Conservation (phyloP, 2,329 filamentous ascomycete genomes). For the Clonostachys byssicola region DNA sequence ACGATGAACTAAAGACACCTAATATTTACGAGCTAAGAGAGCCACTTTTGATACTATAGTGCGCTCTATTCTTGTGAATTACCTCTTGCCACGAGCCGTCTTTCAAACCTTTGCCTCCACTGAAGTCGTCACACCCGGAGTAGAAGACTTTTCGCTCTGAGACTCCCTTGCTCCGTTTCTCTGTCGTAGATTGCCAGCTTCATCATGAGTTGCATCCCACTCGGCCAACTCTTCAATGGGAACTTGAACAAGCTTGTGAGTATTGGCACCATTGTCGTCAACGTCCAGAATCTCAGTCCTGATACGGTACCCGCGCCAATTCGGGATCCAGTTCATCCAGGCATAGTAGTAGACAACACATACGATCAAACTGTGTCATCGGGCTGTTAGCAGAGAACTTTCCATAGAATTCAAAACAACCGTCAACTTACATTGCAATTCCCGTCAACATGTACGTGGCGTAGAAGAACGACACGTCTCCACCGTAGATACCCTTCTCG, state of each 20-base stretch:
- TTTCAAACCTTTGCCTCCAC: too few relatives aligned
- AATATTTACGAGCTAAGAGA: too few relatives aligned
- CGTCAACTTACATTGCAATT: conserved; percentile 52
- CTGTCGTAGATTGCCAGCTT: conserved; percentile 22
- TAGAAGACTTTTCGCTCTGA: not conserved
- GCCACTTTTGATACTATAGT: too few relatives aligned
- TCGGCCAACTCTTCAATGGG: conserved; percentile 39
- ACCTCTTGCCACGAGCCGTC: too few relatives aligned
- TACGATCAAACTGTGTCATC: conserved; percentile 32
- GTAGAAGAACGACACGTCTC: conserved; percentile 71
- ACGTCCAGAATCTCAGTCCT: conserved; percentile 49
- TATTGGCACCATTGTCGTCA: conserved; percentile 37
- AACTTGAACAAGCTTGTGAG: conserved; percentile 47
- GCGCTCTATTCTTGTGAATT: too few relatives aligned
- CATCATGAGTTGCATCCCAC: conserved; percentile 60
- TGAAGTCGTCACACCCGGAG: not conserved
- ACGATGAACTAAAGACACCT: too few relatives aligned
- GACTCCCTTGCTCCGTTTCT: not conserved
- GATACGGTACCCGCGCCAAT: conserved; percentile 45
- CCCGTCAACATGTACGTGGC: conserved; percentile 64
- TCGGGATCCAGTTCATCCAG: conserved; percentile 55
- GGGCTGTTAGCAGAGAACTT: not conserved
- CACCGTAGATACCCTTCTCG: conserved; percentile 49
- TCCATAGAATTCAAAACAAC: not conserved
- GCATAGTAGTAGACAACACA: conserved; percentile 54